These are phyloP conservation scores for Madurella mycetomatis DNA, from an alignment of 2,329 filamentous ascomycete genomes.

Conservation along the genomic window DNA sequence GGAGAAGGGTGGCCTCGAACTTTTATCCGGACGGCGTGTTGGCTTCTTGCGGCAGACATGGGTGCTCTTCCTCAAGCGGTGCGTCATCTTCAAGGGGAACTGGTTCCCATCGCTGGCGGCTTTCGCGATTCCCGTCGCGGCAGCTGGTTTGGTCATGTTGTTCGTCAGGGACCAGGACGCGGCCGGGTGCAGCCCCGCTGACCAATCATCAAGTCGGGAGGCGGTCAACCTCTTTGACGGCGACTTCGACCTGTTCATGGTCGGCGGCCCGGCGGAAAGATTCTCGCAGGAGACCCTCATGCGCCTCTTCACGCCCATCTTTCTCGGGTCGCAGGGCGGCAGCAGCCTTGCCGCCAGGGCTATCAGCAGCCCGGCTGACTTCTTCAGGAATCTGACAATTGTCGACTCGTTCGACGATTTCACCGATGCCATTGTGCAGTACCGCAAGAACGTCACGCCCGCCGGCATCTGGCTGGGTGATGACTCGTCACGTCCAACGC, in stretches of 20 bases:
- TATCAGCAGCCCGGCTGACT: constrained; percentile 16
- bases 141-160: constrained; percentile 72
- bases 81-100: constrained; percentile 72
- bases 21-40: constrained; percentile 65
- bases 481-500: constrained; percentile 52
- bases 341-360: constrained; percentile 20
- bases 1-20: constrained; percentile 43
- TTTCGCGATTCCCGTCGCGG: constrained; percentile 71
- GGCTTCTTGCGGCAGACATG: constrained; percentile 65
- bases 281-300: constrained; percentile 32
- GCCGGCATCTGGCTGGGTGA: constrained; percentile 77
- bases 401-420: constrained; percentile 67
- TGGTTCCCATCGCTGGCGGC: constrained; percentile 72
- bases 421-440: constrained; percentile 56
- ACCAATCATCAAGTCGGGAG: constrained; percentile 40
- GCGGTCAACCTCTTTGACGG: constrained; percentile 37
- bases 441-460: constrained; percentile 65
- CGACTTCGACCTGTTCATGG: constrained; percentile 34
- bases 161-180: constrained; percentile 59
- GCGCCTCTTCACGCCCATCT: constrained; percentile 39
- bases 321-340: constrained; percentile 16
- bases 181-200: constrained; percentile 48
- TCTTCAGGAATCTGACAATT: constrained; percentile 40
- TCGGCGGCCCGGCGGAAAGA: constrained; percentile 42
- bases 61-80: constrained; percentile 73